phyloP scores from a whole-genome alignment of 257 asterid species.

The Solanum appendiculatum region DNA sequence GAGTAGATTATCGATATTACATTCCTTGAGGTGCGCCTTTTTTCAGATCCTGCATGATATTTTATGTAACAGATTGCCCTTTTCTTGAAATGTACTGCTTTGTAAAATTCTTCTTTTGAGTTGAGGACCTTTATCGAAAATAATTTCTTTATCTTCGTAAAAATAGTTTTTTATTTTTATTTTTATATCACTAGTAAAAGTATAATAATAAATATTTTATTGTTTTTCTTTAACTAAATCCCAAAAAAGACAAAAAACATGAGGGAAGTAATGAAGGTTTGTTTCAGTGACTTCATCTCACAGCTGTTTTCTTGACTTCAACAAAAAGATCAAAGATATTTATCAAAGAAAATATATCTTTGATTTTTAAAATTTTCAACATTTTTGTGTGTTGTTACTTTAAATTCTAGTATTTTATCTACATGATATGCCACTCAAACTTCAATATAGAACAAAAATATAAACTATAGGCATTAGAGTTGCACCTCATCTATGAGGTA shows the following conservation, averaged over 20 bases:
- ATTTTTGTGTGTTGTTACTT: not conserved
- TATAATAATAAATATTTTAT: no score
- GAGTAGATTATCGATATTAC: not conserved
- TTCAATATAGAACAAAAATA: not conserved
- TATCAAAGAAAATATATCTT: not conserved
- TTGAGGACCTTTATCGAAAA: no score
- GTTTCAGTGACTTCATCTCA: not conserved
- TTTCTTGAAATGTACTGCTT: no score
- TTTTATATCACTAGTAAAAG: no score
- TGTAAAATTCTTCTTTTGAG: no score
- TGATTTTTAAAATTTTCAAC: not conserved
- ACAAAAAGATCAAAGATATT: not conserved
- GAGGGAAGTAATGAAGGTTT: not conserved
- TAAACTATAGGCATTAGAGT: not conserved
- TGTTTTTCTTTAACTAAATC: not conserved
- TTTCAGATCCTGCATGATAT: no score
- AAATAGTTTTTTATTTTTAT: no score
- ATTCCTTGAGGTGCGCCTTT: not conserved
- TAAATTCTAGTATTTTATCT: not conserved
- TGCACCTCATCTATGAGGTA: no score
- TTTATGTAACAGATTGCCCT: no score
- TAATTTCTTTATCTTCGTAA: not conserved
- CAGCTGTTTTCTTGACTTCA: not conserved
- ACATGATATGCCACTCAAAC: not conserved
- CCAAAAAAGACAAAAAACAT: not conserved